Evolutionary conservation across 2,329 filamentous ascomycete species (phyloP), one percentile per base, ranked within the genome.

Genomic region (Aspergillus costaricaensis): DNA sequence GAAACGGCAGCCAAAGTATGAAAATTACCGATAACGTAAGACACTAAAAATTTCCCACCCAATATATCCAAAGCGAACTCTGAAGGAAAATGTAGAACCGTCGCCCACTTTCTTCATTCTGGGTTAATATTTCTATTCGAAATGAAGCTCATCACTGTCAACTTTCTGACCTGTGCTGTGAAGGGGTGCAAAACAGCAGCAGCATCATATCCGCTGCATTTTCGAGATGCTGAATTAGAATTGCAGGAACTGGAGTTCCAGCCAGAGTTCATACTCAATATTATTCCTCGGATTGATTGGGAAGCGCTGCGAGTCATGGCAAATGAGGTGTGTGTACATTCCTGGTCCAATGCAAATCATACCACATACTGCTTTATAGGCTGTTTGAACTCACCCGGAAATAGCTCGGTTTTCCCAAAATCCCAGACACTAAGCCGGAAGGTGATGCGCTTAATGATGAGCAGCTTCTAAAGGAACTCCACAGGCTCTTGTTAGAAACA

Each of bases 81-180:
- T 25, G 8, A 7, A n/a, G 17, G 14, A 32, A 44, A 36, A 32
- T 43, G 19, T 41, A 6, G 38, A 7, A 19, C 32, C 32, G 8
- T 17, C 32, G 36, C 39, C 9, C 47, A 44, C 19, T 55, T 17
- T 36, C 19, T 55, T 17, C 12, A 32, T 27, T 14, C 9, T 43
- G 32, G n/a, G 19, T 8, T 23, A 25, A n/a, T 10, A 36, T 9
- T 17, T n/a, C 17, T 21, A 38, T 44, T 38, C 3, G n/a, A 64
- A 5, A 99, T 99, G 95, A 98, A 98, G 79, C 83, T 98, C 64
- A 86, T 98, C 55, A 97, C 92, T 62, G 88, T 96, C 71, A 98
- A 98, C 80, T 99, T 99, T 79, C 83, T 98, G 66, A 95, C 92
- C 71, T 99, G 95, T 83, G 94, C 95, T 63, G 90, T 96, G 74